Conservation (phyloP, 495 filamentous ascomycete genomes). For the Extremus antarcticus region DNA sequence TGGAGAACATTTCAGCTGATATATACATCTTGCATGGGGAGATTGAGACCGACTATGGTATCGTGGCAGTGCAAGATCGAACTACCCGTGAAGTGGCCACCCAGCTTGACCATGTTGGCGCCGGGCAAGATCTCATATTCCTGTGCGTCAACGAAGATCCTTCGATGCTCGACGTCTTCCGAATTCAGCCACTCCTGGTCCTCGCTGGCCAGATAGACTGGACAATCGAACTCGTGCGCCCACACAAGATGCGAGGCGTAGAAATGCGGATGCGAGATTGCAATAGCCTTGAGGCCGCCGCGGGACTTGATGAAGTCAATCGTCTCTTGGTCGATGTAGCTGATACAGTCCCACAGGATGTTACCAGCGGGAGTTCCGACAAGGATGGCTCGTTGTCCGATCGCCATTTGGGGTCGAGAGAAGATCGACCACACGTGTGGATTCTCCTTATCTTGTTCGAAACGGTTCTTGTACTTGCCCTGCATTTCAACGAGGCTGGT, state of each 20-base stretch:
- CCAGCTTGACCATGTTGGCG: conserved; percentile 51
- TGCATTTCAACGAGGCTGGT: conserved; percentile 9
- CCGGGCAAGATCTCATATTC: conserved; percentile 35
- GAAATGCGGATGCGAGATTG: conserved; percentile 72
- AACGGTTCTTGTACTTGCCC: conserved; percentile 6
- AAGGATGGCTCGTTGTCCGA: conserved; percentile 61
- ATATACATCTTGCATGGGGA: no score
- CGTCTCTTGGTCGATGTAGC: conserved; percentile 51
- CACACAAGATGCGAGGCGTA: conserved; percentile 62
- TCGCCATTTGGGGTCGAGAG: conserved; percentile 53
- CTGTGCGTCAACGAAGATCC: conserved; percentile 29
- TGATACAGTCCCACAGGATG: conserved; percentile 64
- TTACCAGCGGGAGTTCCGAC: conserved; percentile 49
- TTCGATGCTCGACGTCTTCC: conserved; percentile 23
- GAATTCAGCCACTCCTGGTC: conserved; percentile 53
- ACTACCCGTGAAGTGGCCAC: conserved; percentile 71
- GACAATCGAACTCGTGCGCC: conserved; percentile 51
- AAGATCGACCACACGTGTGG: conserved; percentile 37
- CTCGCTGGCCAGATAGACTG: conserved; percentile 49
- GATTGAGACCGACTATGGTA: no score
- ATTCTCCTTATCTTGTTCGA: conserved; percentile 16
- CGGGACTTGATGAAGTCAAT: conserved; percentile 31
- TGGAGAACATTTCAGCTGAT: no score
- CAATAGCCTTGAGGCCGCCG: conserved; percentile 58
- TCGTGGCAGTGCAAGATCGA: no score